phyloP scores from a whole-genome alignment of 768 basidiomycete genomes.

The Phylloporus rhodoxanthus region DNA sequence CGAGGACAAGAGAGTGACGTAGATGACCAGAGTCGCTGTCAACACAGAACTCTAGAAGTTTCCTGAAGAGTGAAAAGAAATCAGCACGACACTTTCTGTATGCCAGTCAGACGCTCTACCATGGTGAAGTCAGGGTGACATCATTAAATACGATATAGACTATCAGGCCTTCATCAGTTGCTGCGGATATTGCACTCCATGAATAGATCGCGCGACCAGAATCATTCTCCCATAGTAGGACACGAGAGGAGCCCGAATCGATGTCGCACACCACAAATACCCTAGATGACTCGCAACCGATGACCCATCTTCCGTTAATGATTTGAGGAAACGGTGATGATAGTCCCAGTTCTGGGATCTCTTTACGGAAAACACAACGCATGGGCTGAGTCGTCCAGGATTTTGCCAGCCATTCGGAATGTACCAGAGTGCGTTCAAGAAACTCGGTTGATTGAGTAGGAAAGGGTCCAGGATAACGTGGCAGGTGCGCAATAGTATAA shows the following conservation, averaged over 20 bases:
- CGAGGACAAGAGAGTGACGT: neutral
- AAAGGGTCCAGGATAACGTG: neutral
- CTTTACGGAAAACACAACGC: neutral
- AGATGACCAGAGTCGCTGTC: neutral
- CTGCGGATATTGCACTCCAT: neutral
- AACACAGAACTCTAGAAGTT: neutral
- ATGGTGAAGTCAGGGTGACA: neutral
- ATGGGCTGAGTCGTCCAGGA: neutral
- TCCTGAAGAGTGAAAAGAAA: neutral
- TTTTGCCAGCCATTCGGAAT: neutral
- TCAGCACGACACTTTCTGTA: neutral
- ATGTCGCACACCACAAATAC: neutral
- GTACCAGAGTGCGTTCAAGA: neutral
- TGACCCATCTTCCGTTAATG: neutral
- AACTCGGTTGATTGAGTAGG: neutral
- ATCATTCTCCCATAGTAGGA: neutral
- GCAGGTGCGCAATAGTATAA: neutral
- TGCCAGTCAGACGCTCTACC: neutral
- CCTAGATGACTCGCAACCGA: neutral
- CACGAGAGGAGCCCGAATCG: neutral
- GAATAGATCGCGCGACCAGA: neutral
- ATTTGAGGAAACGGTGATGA: neutral
- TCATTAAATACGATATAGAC: neutral
- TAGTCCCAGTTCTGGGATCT: neutral
- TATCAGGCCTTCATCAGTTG: neutral